Conservation (phyloP, 2,329 filamentous ascomycete genomes). For the Orbilia blumenaviensis region DNA sequence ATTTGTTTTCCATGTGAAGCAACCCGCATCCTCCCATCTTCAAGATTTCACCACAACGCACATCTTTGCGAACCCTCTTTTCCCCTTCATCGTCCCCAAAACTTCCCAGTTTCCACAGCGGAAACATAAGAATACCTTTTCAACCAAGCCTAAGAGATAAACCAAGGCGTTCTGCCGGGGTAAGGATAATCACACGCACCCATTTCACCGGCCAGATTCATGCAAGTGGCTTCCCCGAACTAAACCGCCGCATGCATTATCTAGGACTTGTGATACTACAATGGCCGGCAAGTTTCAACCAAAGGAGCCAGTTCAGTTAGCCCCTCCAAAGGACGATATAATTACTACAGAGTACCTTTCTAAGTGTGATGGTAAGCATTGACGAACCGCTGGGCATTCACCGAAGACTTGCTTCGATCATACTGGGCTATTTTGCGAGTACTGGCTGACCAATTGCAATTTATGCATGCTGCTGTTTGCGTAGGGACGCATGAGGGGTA, state of each 20-base stretch:
- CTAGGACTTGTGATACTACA: background rate
- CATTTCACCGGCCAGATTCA: background rate
- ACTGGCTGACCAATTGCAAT: constrained; percentile 9
- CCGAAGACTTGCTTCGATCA: background rate
- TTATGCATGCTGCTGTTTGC: background rate
- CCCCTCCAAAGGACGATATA: constrained; percentile 84
- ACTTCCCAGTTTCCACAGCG: background rate
- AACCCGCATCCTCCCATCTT: background rate
- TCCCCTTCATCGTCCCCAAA: background rate
- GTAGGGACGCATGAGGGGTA: constrained; percentile 48
- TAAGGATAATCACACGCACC: background rate
- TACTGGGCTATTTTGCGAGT: background rate
- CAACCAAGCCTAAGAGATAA: background rate
- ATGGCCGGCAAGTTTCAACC: constrained; percentile 75
- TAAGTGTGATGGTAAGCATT: constrained; percentile 78
- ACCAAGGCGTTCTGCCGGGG: background rate
- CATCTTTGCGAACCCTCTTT: background rate
- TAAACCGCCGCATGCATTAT: background rate
- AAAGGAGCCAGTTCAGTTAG: constrained; percentile 77
- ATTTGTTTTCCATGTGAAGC: background rate
- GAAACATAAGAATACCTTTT: background rate
- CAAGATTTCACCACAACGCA: background rate
- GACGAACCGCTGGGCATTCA: background rate
- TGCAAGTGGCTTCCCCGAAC: constrained; percentile 24
- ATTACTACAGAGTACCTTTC: constrained; percentile 83